Percentiles rank a stretch among this genome's conserved stretches.
Conservation (phyloP, 352 stramenopile species). For the Phytophthora crassamura region DNA sequence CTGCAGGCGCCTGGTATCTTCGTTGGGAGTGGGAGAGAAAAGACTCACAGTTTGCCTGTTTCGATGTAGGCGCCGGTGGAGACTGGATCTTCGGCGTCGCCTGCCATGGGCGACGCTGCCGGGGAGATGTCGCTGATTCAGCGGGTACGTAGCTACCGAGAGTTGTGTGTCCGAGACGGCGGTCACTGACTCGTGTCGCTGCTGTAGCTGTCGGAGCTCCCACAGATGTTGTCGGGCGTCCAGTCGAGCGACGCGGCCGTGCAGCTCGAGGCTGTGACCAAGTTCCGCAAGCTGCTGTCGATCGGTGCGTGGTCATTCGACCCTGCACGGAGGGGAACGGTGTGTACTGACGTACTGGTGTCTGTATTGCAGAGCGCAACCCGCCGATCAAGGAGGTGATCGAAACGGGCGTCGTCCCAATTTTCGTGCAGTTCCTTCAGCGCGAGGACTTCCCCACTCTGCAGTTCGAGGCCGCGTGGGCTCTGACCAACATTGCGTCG, state of each 20-base stretch:
- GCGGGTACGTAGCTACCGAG: slow-evolving; percentile 43
- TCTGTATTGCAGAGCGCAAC: slow-evolving; percentile 91
- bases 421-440: slow-evolving; percentile 98
- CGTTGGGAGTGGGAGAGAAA: background rate
- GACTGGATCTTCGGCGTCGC: slow-evolving; percentile 17
- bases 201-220: slow-evolving; percentile 93
- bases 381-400: slow-evolving; percentile 99
- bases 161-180: slow-evolving; percentile 10
- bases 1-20: slow-evolving; percentile 20
- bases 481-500: slow-evolving; percentile 99
- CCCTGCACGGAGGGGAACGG: background rate
- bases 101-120: slow-evolving; percentile 42
- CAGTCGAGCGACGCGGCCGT: slow-evolving; percentile 91
- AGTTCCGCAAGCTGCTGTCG: slow-evolving; percentile 98
- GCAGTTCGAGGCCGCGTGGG: slow-evolving; percentile 99
- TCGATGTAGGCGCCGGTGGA: slow-evolving; percentile 30
- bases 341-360: background rate
- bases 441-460: slow-evolving; percentile 92
- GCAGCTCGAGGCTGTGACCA: slow-evolving; percentile 97
- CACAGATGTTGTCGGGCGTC: slow-evolving; percentile 94
- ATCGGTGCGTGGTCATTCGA: slow-evolving; percentile 82
- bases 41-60: slow-evolving; percentile 21
- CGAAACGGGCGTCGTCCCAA: slow-evolving; percentile 96
- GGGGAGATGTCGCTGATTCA: slow-evolving; percentile 62
- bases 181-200: slow-evolving; percentile 21